Evolutionary conservation across 148 eudicot genomes (phyloP).

Genomic region (Cornus suecica): DNA sequence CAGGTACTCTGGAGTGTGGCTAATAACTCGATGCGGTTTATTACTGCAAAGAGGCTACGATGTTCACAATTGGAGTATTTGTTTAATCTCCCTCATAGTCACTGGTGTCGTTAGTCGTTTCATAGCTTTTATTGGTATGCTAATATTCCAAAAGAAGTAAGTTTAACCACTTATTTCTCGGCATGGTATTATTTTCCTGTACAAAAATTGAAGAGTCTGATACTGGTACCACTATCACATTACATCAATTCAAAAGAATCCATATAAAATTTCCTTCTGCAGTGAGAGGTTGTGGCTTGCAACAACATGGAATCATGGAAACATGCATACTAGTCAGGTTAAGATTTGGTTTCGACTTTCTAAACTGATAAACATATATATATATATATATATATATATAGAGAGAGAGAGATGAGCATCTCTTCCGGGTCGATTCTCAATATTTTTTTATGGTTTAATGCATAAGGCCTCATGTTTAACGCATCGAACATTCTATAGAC

Average conservation of each 20-base stretch:
- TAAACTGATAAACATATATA: too few species aligned
- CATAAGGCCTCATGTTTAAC: neutral
- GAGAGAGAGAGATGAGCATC: too few species aligned
- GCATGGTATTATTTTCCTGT: neutral
- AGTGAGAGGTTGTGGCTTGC: neutral
- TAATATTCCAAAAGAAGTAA: slow-evolving; percentile 61
- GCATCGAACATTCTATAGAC: neutral
- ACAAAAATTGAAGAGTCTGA: neutral
- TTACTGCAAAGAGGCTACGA: slow-evolving; percentile 57
- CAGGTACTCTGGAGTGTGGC: slow-evolving; percentile 92
- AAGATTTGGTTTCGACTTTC: neutral
- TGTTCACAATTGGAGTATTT: slow-evolving; percentile 48
- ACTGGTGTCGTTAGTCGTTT: slow-evolving; percentile 56
- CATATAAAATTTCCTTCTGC: neutral
- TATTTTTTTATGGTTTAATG: neutral
- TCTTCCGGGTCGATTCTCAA: too few species aligned
- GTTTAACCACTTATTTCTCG: neutral
- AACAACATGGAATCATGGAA: neutral
- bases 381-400: too few species aligned
- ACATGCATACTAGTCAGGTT: neutral
- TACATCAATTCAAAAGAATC: neutral
- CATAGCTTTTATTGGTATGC: slow-evolving; percentile 58
- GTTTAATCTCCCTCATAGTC: slow-evolving; percentile 47
- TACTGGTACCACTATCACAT: neutral
- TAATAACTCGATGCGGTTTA: slow-evolving; percentile 80